Evolutionary conservation across 2,329 filamentous ascomycete genomes (phyloP), one percentile per base, ranked within the genome.

Genomic region (Paraconiothyrium sp.): DNA sequence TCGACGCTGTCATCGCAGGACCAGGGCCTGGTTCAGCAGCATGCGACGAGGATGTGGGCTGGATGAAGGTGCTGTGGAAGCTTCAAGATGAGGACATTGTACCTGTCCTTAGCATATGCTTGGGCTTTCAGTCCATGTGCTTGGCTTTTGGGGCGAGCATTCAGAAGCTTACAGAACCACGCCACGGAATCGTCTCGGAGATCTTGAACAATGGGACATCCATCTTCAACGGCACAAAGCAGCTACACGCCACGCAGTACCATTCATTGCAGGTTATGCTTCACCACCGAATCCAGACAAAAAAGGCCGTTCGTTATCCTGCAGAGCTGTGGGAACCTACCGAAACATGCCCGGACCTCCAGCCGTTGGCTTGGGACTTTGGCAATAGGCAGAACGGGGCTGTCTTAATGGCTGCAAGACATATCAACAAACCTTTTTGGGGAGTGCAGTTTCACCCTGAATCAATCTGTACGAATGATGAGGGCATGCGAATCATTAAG

Each of bases 361-460:
- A 78, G n/a, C 82, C 82, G 3, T 61, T 84, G n/a, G 82, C 82
- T 13, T 84, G 83, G 82, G 81, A 83, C 57, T 73, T 81, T 20
- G 78, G 80, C 59, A 79, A 80, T 59, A 66, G 72, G 5, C 59
- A 52, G 0, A 88, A 89, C 65, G 84, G 82, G 1, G 76, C 79
- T n/a, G 83, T 93, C 3, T 78, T 95, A n/a, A 96, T 96, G 92
- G 92, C 86, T 0, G 88, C 90, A 16, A 87, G 84, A 65, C 93
- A 97, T 75, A 79, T 75, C 20, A 73, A 66, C 0, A 89, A 88
- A 66, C 93, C 94, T 0, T 91, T 94, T 65, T 96, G 91, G 89
- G 94, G 91, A 0, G 84, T 97, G 20, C 94, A 97, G 73, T 97
- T 95, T 70, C 93, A 97, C 72, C 93, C 93, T 0, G 93, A 97